A percentile compares a stretch with the other conserved stretches of the same genome.
Conservation (phyloP, 73 alveolate genomes). For the Urostyla sp. region DNA sequence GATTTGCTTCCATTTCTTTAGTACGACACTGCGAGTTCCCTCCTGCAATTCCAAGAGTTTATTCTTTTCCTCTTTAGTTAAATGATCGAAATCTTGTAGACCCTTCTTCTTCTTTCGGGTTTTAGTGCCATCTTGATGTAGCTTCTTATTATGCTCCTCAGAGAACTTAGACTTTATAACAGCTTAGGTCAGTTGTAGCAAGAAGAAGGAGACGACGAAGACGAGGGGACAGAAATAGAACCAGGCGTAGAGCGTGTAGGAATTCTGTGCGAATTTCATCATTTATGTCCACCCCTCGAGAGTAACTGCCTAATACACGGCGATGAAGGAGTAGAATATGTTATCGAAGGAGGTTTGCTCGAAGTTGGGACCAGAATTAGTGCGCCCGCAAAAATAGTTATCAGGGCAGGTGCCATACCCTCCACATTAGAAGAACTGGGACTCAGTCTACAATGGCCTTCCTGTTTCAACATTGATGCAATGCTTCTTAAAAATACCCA, state of each 20-base stretch:
- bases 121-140: not conserved
- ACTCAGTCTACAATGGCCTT: conserved; percentile 51
- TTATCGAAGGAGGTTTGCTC: conserved; percentile 89
- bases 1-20: conserved; percentile 38
- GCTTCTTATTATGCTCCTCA: conserved; percentile 60
- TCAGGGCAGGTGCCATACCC: conserved; percentile 70
- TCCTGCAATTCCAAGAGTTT: not conserved
- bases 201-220: conserved; percentile 71
- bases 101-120: not conserved
- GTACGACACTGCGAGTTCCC: not conserved
- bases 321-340: conserved; percentile 73
- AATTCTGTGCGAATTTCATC: conserved; percentile 60
- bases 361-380: conserved; percentile 84
- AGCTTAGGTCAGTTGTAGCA: conserved; percentile 70
- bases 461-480: conserved; percentile 87
- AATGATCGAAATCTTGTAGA: not conserved
- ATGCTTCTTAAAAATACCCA: conserved; percentile 85
- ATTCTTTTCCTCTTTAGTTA: conserved; percentile 3
- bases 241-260: conserved; percentile 53
- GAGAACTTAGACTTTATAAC: conserved; percentile 72
- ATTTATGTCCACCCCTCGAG: conserved; percentile 86
- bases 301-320: conserved; percentile 74
- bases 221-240: conserved; percentile 66
- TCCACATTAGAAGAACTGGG: conserved; percentile 68
- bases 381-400: conserved; percentile 90